Evolutionary conservation across 148 eudicot genomes (phyloP), one percentile per base, ranked within the genome.

Genomic region (Tetragonia tetragonoides): DNA sequence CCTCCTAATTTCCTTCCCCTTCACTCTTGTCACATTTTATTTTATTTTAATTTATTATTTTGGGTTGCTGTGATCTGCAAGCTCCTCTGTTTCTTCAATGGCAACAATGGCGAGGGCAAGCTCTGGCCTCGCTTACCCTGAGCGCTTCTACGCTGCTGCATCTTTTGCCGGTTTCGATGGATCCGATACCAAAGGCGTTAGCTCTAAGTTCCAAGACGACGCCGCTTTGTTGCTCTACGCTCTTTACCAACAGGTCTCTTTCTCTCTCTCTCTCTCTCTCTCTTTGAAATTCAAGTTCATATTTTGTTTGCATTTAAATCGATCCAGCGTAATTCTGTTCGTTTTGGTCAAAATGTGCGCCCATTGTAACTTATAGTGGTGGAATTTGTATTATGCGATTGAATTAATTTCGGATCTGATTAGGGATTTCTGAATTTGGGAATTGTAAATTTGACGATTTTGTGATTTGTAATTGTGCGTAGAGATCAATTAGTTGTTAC

Each of bases 161-260:
- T 71, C 97, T 9, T 93, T 90, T 82, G 98, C 87, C 34, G 99
- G 99, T 38, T 95, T 95, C 73, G 89, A 85, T 79, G 98, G 97
- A 68, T 81, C 94, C 6, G 81, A 78, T 69, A 79, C 91, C 14
- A 23, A 70, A 0, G 75, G 68, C 76, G 81, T 90, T 78, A 83
- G 76, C 78, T 90, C 98, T 74, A 93, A 86, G 81, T 96, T 93
- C 90, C 77, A 90, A 38, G 89, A 82, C 80, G 98, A 96, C 53
- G 85, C 79, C 28, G 92, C 98, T 60, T 85, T 93, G 54, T 79
- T 96, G 61, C 98, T 96, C 78, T 96, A 93, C 80, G 98, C 80
- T 20, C 92, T 96, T 72, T 87, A 90, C 76, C 98, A 91, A 80
- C 99, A 96, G 98, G 99, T 96, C 4, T 5, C 6, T 4, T 0